Evolutionary conservation across 352 stramenopile species (phyloP), one percentile per base, ranked within the genome.

Genomic region (Saprolegnia diclina): DNA sequence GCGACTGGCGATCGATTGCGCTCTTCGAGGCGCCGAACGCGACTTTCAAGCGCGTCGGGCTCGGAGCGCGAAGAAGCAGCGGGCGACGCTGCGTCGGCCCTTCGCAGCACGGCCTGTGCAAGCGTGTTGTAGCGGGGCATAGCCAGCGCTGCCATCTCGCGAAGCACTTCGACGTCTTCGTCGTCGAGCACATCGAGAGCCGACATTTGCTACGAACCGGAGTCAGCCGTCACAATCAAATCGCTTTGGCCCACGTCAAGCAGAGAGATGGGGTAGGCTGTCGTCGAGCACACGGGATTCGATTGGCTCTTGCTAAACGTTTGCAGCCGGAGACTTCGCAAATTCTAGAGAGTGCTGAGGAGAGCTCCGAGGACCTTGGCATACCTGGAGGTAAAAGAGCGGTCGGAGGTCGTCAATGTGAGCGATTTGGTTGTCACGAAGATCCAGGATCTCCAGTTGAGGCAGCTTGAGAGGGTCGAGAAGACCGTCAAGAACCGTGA

Each of bases 41-140:
- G 57, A 16, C 40, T 24, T 11, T 66, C 57, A 14, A 66, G 22
- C 13, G 42, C 57, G 4, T 40, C 26, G 32, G 32, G 50, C 14
- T 52, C 56, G 29, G 29, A 35, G 29, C 29, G 29, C 29, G 29
- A 35, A 35, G 29, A 35, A 6, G 29, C 29, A 6, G 29, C 29
- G 29, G 29, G 29, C 29, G 29, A 35, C 2, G 29, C 29, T 35
- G 29, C 29, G 29, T 35, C 29, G 29, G 29, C 29, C 29, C 29
- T 35, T 35, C 42, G 48, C 14, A 52, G 63, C 21, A 62, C 44
- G 11, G 35, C 13, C 22, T 61, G 32, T 2, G 63, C 63, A 16
- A 88, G 67, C 0, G 79, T 82, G 0, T 80, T 73, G 63, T 91
- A 92, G 45, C 80, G 83, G 22, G 84, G 84, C 82, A 92, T 92